phyloP scores from a whole-genome alignment of 768 basidiomycete species.

The Cyathus striatus region DNA sequence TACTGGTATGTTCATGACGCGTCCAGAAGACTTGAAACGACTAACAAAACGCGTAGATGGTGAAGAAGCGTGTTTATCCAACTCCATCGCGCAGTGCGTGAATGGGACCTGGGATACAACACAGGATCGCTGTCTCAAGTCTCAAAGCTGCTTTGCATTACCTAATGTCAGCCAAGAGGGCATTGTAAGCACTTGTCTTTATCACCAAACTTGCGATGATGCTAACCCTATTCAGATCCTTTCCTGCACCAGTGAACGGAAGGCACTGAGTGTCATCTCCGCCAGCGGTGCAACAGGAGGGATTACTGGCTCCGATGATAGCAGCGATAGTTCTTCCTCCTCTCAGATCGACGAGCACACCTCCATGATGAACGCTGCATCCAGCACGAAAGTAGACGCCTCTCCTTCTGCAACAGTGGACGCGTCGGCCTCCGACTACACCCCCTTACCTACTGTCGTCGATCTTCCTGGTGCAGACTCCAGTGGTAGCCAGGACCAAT shows the following conservation, averaged over 20 bases:
- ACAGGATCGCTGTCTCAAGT: conserved; percentile 24
- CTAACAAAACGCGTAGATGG: conserved; percentile 23
- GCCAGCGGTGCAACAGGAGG: conserved; percentile 43
- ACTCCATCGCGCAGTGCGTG: conserved; percentile 33
- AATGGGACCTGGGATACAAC: conserved; percentile 34
- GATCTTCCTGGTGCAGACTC: not conserved
- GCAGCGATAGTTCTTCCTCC: too few species aligned
- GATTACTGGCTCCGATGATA: conserved; percentile 20
- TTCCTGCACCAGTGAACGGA: conserved; percentile 47
- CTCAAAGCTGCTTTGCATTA: conserved; percentile 45
- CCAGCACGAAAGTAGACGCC: conserved; percentile 3
- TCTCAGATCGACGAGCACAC: conserved; percentile 8
- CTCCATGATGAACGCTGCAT: conserved; percentile 5
- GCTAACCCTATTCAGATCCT: conserved; percentile 25
- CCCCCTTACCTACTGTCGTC: not conserved
- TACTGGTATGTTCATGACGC: conserved; percentile 24
- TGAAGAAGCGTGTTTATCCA: conserved; percentile 38
- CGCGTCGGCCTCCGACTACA: not conserved
- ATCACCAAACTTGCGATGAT: not conserved
- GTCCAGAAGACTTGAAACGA: not conserved
- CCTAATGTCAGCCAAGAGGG: conserved; percentile 38
- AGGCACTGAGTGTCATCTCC: conserved; percentile 38
- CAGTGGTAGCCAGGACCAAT: not conserved
- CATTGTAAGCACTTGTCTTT: conserved; percentile 29
- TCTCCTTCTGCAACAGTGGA: conserved; percentile 4